phyloP scores from a whole-genome alignment of 148 eudicot genomes.

The Cornus florida region DNA sequence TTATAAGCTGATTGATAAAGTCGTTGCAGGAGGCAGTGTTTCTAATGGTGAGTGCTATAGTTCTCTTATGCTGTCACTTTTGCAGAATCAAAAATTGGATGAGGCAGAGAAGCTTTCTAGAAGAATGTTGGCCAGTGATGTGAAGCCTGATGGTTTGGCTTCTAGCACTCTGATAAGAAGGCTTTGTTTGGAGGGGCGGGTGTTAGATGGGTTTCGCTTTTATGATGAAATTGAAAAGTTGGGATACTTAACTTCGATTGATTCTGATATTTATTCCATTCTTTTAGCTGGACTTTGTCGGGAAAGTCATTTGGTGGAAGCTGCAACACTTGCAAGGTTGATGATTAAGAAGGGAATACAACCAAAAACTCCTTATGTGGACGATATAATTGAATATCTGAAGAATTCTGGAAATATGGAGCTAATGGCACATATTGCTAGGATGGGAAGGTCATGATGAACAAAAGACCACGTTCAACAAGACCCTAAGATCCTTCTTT shows the following conservation, averaged over 20 bases:
- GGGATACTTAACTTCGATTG: slow-evolving; percentile 43
- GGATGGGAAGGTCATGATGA: slow-evolving; percentile 8
- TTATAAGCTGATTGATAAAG: slow-evolving; percentile 43
- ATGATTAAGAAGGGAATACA: slow-evolving; percentile 49
- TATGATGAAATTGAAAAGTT: slow-evolving; percentile 45
- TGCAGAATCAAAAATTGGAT: slow-evolving; percentile 39
- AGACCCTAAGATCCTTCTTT: neutral
- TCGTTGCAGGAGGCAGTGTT: slow-evolving; percentile 46
- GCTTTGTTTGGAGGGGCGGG: slow-evolving; percentile 48
- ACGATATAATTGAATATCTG: slow-evolving; percentile 25
- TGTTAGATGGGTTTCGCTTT: slow-evolving; percentile 60
- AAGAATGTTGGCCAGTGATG: slow-evolving; percentile 52
- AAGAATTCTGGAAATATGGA: slow-evolving; percentile 33
- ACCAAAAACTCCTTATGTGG: slow-evolving; percentile 32
- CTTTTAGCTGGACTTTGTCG: slow-evolving; percentile 64
- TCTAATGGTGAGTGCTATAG: slow-evolving; percentile 55
- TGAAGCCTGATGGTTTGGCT: slow-evolving; percentile 65
- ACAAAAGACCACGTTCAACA: neutral
- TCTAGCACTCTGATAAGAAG: slow-evolving; percentile 48
- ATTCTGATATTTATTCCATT: slow-evolving; percentile 56
- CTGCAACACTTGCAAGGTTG: slow-evolving; percentile 34
- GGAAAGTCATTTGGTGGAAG: slow-evolving; percentile 44
- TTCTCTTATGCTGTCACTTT: slow-evolving; percentile 51
- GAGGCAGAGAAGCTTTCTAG: slow-evolving; percentile 65
- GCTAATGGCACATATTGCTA: slow-evolving; percentile 30